A percentile compares a stretch with the other conserved stretches of the same genome.
Evolutionary conservation across 345 rosid species (phyloP).

Genomic region (Psidium friedrichsthalianum): DNA sequence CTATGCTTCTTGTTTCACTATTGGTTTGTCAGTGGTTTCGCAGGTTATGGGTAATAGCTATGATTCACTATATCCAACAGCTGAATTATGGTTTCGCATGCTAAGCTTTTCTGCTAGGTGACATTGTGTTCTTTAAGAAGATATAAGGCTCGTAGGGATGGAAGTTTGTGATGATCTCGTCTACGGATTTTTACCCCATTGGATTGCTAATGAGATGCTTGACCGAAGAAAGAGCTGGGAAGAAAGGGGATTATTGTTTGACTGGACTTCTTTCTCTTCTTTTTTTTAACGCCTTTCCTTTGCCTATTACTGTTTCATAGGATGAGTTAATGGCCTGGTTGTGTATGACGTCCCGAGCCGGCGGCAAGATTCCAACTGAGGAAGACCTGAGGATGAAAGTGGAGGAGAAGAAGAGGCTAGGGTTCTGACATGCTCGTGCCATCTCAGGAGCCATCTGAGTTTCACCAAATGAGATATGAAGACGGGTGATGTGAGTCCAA

Average conservation of each 20-base stretch:
- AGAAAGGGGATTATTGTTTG: neutral
- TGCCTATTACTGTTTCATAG: constrained; percentile 16
- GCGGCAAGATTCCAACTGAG: constrained; percentile 31
- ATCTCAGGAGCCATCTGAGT: neutral
- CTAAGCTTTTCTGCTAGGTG: neutral
- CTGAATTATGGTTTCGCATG: neutral
- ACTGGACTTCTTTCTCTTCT: neutral
- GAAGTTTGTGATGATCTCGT: neutral
- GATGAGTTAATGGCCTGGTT: constrained; percentile 90
- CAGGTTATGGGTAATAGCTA: neutral
- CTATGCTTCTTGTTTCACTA: neutral
- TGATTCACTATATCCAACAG: neutral
- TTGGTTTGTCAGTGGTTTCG: neutral
- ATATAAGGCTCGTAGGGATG: neutral
- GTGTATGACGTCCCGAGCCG: constrained; percentile 15
- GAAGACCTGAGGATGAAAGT: constrained; percentile 48
- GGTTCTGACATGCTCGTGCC: constrained; percentile 8
- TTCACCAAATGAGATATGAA: neutral
- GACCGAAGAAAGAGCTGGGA: neutral
- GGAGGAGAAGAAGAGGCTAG: constrained; percentile 44
- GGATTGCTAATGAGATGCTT: neutral
- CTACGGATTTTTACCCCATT: neutral
- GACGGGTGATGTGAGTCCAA: neutral
- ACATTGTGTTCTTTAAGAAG: neutral
- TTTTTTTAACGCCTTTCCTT: neutral